Conservation (phyloP, 768 basidiomycete species). For the Pisolithus orientalis region DNA sequence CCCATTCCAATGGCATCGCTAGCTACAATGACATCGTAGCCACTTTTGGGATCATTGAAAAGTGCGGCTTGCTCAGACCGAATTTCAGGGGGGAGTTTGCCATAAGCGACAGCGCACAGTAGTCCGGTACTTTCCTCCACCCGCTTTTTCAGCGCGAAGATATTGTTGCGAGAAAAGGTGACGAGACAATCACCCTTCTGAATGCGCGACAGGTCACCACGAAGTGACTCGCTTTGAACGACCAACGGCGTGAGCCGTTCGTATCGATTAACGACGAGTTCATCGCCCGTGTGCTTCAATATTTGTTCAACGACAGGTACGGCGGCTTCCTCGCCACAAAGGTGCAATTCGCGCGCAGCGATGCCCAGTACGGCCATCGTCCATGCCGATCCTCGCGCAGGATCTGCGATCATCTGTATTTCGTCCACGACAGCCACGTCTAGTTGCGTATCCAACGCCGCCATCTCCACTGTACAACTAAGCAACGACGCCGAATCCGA, state of each 20-base stretch:
- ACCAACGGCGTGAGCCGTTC: conserved; percentile 81
- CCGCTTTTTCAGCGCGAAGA: conserved; percentile 69
- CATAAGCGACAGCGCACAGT: conserved; percentile 89
- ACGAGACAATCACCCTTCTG: conserved; percentile 87
- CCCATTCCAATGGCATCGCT: conserved; percentile 98
- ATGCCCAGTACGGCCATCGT: conserved; percentile 72
- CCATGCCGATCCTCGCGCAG: conserved; percentile 77
- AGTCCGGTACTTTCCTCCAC: conserved; percentile 70
- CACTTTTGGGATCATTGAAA: conserved; percentile 83
- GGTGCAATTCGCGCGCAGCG: conserved; percentile 76
- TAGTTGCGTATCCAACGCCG: conserved; percentile 32
- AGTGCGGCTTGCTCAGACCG: conserved; percentile 86
- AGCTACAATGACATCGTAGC: conserved; percentile 84
- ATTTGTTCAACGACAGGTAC: conserved; percentile 71
- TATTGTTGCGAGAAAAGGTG: conserved; percentile 68
- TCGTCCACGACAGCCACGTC: conserved; percentile 95
- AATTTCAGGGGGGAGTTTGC: conserved; percentile 85
- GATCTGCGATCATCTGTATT: conserved; percentile 91
- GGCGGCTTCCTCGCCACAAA: conserved; percentile 93
- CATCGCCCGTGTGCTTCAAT: conserved; percentile 75
- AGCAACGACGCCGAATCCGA: conserved; percentile 45
- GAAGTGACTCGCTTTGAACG: conserved; percentile 59
- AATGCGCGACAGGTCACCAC: conserved; percentile 53
- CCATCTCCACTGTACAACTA: conserved; percentile 96
- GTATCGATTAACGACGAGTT: conserved; percentile 74